Evolutionary conservation across 768 basidiomycete genomes (phyloP).

Genomic region (Boletus rufocinnamomeus): DNA sequence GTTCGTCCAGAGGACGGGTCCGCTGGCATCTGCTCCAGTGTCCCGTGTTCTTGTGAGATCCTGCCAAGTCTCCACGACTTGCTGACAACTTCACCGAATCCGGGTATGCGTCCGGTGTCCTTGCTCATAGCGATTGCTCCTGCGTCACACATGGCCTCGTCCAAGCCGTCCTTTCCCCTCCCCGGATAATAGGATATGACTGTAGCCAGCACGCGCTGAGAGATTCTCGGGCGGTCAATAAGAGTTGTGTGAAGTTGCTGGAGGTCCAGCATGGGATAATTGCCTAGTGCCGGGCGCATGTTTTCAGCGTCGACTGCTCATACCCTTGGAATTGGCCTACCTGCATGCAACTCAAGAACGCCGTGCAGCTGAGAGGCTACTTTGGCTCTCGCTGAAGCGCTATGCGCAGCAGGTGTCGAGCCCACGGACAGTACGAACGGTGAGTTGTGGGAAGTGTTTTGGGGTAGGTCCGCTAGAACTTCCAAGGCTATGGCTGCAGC

Average conservation of each 20-base stretch:
- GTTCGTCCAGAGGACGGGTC: slow-evolving; percentile 11
- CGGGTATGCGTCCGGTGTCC: slow-evolving; percentile 73
- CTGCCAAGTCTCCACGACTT: slow-evolving; percentile 63
- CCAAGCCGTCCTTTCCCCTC: slow-evolving; percentile 57
- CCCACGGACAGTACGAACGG: slow-evolving; percentile 79
- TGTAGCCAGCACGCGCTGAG: slow-evolving; percentile 68
- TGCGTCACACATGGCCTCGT: slow-evolving; percentile 83
- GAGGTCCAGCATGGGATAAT: slow-evolving; percentile 82
- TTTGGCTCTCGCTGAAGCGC: slow-evolving; percentile 56
- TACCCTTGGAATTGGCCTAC: slow-evolving; percentile 35
- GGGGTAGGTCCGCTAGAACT: slow-evolving; percentile 42
- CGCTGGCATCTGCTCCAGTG: slow-evolving; percentile 46
- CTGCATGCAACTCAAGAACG: slow-evolving; percentile 74
- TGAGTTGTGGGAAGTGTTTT: slow-evolving; percentile 36
- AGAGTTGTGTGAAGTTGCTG: slow-evolving; percentile 80
- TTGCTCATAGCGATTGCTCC: slow-evolving; percentile 88
- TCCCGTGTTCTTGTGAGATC: slow-evolving; percentile 81
- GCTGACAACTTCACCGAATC: slow-evolving; percentile 72
- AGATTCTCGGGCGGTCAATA: slow-evolving; percentile 54
- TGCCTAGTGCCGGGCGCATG: slow-evolving; percentile 44
- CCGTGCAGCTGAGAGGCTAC: slow-evolving; percentile 56
- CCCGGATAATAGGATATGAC: slow-evolving; percentile 82
- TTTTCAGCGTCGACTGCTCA: background rate
- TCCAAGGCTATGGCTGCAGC: slow-evolving; percentile 60
- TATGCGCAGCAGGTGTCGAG: slow-evolving; percentile 87